A percentile compares a stretch with the other conserved stretches of the same genome.
Conservation (phyloP, 2,329 filamentous ascomycete species). For the Ceratocystis eucalypticola region DNA sequence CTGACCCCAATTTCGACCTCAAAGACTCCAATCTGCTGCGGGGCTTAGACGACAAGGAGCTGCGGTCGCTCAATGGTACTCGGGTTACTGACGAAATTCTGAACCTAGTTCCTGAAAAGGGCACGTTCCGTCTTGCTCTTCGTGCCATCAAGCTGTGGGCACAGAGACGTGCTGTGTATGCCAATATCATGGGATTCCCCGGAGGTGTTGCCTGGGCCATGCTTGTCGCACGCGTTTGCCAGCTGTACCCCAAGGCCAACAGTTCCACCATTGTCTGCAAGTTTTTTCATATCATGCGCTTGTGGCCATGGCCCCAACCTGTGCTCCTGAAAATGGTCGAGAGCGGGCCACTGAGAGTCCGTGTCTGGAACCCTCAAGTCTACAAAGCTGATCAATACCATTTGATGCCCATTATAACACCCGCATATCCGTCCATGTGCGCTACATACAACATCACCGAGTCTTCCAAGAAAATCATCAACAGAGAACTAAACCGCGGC, state of each 20-base stretch:
- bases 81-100: conserved; percentile 90
- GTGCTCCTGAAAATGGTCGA: conserved; percentile 82
- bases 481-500: conserved; percentile 67
- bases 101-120: conserved; percentile 72
- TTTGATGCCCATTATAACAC: conserved; percentile 96
- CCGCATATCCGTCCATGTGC: conserved; percentile 95
- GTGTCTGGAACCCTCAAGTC: conserved; percentile 89
- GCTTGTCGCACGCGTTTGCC: conserved; percentile 88
- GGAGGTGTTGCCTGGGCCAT: conserved; percentile 97
- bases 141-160: conserved; percentile 96
- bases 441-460: conserved; percentile 85
- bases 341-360: conserved; percentile 63
- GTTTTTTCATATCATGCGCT: conserved; percentile 83
- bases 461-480: conserved; percentile 74
- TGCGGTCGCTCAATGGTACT: conserved; percentile 85
- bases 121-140: conserved; percentile 77
- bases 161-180: conserved; percentile 80
- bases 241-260: conserved; percentile 86
- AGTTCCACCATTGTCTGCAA: conserved; percentile 80
- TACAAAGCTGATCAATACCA: conserved; percentile 73
- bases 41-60: conserved; percentile 72
- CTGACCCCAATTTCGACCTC: conserved; percentile 54
- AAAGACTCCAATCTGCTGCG: conserved; percentile 74
- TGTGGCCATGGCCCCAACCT: conserved; percentile 92
- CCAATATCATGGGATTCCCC: conserved; percentile 91